These are phyloP conservation scores for Porphyra umbilicalis DNA, from an alignment of 31 red algal genomes.

Conservation along the genomic window DNA sequence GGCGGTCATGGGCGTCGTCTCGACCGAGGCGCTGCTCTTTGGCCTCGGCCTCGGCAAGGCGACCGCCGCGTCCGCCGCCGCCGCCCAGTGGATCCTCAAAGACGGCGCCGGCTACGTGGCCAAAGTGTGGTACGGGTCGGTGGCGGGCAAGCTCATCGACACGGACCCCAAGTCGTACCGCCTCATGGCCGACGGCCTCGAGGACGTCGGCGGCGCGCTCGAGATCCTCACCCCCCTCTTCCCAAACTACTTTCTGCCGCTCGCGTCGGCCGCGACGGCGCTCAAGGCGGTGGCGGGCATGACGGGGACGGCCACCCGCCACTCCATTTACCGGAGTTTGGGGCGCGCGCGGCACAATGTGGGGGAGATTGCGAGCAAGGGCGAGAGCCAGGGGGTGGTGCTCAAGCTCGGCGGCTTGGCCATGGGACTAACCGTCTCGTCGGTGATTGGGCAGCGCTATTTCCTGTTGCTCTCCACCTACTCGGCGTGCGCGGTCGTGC, in stretches of 20 bases:
- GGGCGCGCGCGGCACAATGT: slow-evolving; percentile 83
- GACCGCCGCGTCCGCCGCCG: slow-evolving; percentile 76
- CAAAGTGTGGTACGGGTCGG: slow-evolving; percentile 79
- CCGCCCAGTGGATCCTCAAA: slow-evolving; percentile 88
- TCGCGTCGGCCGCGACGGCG: slow-evolving; percentile 85
- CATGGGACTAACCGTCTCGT: slow-evolving; percentile 64
- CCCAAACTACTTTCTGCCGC: slow-evolving; percentile 54
- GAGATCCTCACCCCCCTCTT: slow-evolving; percentile 96
- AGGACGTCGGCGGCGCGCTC: slow-evolving; percentile 90
- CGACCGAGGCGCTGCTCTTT: slow-evolving; percentile 89
- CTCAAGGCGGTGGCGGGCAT: slow-evolving; percentile 80
- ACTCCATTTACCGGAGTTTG: slow-evolving; percentile 86
- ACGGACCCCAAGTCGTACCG: slow-evolving; percentile 90
- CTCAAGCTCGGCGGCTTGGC: slow-evolving; percentile 92
- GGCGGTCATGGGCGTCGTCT: slow-evolving; percentile 89
- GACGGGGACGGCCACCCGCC: slow-evolving; percentile 98
- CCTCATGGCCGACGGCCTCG: slow-evolving; percentile 78
- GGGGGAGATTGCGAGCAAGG: slow-evolving; percentile 97
- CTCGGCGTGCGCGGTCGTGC: slow-evolving; percentile 44
- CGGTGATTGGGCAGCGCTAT: slow-evolving; percentile 88
- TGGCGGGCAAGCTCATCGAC: slow-evolving; percentile 92
- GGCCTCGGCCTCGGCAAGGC: slow-evolving; percentile 87
- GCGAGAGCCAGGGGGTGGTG: slow-evolving; percentile 92
- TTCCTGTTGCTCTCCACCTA: slow-evolving; percentile 71
- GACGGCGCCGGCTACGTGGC: slow-evolving; percentile 86